Percentiles rank a stretch among this genome's conserved stretches.
These are phyloP conservation scores for Triticum urartu DNA, from an alignment of 176 grass and related monocot species.

Conservation along the genomic window DNA sequence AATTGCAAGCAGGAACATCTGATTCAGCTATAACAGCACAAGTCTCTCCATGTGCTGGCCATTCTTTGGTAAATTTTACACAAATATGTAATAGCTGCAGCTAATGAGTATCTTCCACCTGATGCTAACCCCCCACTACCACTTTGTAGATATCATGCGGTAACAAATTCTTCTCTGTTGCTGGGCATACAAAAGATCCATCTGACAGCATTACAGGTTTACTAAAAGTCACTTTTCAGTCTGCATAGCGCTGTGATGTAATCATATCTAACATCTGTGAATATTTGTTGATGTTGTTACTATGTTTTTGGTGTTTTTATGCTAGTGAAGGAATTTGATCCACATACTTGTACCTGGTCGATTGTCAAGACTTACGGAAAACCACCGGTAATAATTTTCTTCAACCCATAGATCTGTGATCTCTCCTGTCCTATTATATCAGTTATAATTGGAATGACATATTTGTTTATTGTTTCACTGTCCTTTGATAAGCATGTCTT, in stretches of 20 bases:
- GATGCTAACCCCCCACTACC: conserved; percentile 14
- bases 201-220: conserved; percentile 92
- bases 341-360: conserved; percentile 82
- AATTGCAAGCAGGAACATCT: conserved; percentile 60
- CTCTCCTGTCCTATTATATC: neutral
- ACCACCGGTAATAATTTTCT: conserved; percentile 75
- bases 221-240: conserved; percentile 27
- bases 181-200: conserved; percentile 90
- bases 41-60: conserved; percentile 84
- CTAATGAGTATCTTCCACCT: neutral
- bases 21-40: conserved; percentile 47
- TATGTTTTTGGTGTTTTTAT: conserved; percentile 44
- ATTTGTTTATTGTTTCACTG: conserved; percentile 1
- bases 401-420: conserved; percentile 16
- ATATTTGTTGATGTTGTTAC: conserved; percentile 27
- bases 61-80: conserved; percentile 80
- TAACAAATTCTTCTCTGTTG: conserved; percentile 88
- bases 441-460: conserved; percentile 15
- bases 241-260: conserved; percentile 8
- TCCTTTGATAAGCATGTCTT: neutral
- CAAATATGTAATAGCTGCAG: conserved; percentile 4
- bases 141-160: conserved; percentile 73
- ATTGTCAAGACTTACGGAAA: conserved; percentile 86
- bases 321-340: conserved; percentile 99
- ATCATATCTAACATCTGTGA: conserved; percentile 2